Evolutionary conservation across 1,284 basidiomycete species (phyloP), one percentile per base, ranked within the genome.

Genomic region (Sporisorium reilianum): DNA sequence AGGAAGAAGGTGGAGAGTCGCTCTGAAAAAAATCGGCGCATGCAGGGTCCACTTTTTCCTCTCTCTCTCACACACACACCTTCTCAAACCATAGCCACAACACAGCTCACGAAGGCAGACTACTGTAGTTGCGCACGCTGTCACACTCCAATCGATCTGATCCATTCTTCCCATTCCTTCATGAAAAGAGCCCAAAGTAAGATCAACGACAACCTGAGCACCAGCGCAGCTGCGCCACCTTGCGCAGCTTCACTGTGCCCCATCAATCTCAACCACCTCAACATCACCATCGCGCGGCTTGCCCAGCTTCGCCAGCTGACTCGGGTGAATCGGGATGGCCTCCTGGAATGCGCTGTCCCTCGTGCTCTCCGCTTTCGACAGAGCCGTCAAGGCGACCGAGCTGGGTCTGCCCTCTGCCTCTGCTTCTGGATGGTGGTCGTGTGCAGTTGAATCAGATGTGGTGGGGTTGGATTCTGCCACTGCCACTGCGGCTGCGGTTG

Each of bases 321-420:
- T 67, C 0, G 70, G 70, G 44, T 73, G 70, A 34, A 73, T 61
- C 14, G 70, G 70, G 16, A 73, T 67, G n/a, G 58, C 50, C 14
- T 73, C 70, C 30, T 73, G 51, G 42, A 64, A 73, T 6, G 53
- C 48, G 32, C 59, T 66, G 14, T 50, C 61, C 1, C 40, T 40
- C 0, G 52, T 60, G 23, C 60, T 66, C 11, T 64, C 56, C 14
- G 48, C 20, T 32, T 60, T 64, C 3, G 56, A 60, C 16, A 48
- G n/a, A 2, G 66, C 55, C 0, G 66, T 64, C 23, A 23, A 23
- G 2, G 62, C 62, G 9, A 41, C 62, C 8, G 68, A 58, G 23
- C 54, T 61, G 0, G 38, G 54, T 50, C 62, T 32, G 12, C 61
- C 54, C 25, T 64, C 57, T 8, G 54, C 57, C 40, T 64, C 62